Base-by-base conservation (phyloP, 2,329 filamentous ascomycete species). In the Fonsecaea nubica region DNA sequence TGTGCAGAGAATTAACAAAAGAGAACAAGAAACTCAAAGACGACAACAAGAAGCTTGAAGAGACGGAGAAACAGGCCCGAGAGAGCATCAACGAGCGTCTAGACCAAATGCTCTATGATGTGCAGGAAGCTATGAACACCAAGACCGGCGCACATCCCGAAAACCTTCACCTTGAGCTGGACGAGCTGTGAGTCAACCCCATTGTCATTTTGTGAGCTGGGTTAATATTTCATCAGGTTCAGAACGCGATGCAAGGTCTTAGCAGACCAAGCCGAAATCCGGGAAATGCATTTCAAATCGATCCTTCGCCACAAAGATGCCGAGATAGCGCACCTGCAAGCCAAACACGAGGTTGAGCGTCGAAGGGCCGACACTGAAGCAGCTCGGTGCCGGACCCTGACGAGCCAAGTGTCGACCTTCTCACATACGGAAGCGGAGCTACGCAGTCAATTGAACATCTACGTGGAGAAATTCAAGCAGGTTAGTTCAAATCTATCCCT, bases 391-490 rank as follows among this genome's bases (percentile, higher is more conserved):
- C 89, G 93, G 69, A 91, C 94, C 71, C 85, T 99, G 60, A 97
- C 95, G 73, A 85, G 89, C 40, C 95, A 99, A 80, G 93, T 98
- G 30, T 92, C 93, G 72, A 96, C 93, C 1, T 97, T 98, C 77
- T 95, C 93, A 40, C 95, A 97, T 79, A 98, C 94, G 9, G 95
- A 99, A 80, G 90, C 92, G 15, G 94, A 98, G 79, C 85, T 99
- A 63, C 85, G 95, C 67, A 96, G 92, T 74, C 95, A 99, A 80
- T 88, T 99, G 74, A 98, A 97, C 78, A 94, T 97, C 74, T 99
- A 99, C 75, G 94, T 97, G 32, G 95, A 99, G 77, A 99, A 98
- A 82, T 98, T 98, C 82, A 98, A 98, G 83, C 95, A 99, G 91
- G 94, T 97, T 87, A 79, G 86, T 78, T 63, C 70, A 25, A 21